phyloP scores from a whole-genome alignment of 1,284 basidiomycete species.

The Cystobasidium pallidum region DNA sequence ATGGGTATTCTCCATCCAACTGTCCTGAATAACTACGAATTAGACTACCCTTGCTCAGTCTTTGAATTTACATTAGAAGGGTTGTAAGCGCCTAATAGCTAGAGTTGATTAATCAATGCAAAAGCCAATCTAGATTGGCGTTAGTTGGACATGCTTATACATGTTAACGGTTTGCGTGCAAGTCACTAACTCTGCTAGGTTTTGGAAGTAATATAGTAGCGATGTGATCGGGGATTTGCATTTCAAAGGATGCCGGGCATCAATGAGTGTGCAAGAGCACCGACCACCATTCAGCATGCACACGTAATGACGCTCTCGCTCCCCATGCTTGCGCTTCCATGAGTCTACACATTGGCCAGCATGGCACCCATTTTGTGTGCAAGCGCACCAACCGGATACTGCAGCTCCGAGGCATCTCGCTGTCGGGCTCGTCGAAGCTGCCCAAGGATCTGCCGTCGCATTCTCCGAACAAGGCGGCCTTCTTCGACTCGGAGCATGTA shows the following conservation, averaged over 20 bases:
- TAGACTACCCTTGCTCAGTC: conserved; percentile 91
- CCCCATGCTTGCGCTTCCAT: conserved; percentile 6
- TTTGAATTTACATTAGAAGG: conserved; percentile 87
- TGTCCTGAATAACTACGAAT: conserved; percentile 89
- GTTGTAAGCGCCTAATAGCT: neutral
- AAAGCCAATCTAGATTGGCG: neutral
- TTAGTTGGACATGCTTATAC: too few relatives aligned
- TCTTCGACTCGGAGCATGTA: conserved; percentile 54
- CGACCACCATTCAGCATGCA: neutral
- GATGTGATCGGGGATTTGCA: neutral
- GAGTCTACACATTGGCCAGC: conserved; percentile 21
- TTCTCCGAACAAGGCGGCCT: conserved; percentile 48
- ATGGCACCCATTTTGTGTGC: conserved; percentile 41
- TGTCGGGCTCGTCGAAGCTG: conserved; percentile 57
- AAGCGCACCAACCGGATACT: conserved; percentile 51
- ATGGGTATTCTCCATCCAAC: conserved; percentile 87
- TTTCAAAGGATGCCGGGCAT: neutral
- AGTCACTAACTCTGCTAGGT: too few relatives aligned
- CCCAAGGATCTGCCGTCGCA: conserved; percentile 50
- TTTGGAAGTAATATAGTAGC: too few relatives aligned
- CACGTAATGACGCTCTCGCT: neutral
- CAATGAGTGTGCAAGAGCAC: neutral
- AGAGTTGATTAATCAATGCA: neutral
- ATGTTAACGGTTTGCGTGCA: too few relatives aligned
- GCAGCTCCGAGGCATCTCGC: conserved; percentile 56